These are phyloP conservation scores for Talaromyces sp. DNA, from an alignment of 2,329 filamentous ascomycete species.

Conservation along the genomic window DNA sequence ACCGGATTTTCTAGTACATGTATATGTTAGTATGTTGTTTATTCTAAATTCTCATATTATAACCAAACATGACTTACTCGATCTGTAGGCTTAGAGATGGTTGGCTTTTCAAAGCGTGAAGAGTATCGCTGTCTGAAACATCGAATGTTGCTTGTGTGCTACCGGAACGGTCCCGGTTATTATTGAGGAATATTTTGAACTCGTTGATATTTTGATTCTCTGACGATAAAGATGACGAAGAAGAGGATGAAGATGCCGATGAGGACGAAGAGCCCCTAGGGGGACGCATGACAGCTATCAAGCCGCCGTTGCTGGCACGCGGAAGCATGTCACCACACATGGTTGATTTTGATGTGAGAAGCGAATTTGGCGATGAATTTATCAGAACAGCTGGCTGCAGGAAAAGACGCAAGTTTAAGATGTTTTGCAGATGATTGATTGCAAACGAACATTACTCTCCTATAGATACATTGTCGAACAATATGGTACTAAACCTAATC, in stretches of 20 bases:
- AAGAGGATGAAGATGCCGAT: neutral
- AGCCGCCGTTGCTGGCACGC: slow-evolving; percentile 41
- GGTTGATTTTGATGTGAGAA: slow-evolving; percentile 17
- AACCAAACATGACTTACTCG: slow-evolving; percentile 21
- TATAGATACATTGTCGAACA: neutral
- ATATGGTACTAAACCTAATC: neutral
- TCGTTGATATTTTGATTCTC: slow-evolving; percentile 1
- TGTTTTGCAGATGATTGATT: neutral
- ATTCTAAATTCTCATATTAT: neutral
- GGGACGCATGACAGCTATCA: slow-evolving; percentile 30
- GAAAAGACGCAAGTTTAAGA: neutral
- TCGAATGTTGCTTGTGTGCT: slow-evolving; percentile 22
- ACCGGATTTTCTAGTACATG: slow-evolving; percentile 19
- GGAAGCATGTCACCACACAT: slow-evolving; percentile 44
- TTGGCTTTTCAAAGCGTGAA: slow-evolving; percentile 16
- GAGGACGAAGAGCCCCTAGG: slow-evolving; percentile 7
- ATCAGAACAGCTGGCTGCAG: neutral
- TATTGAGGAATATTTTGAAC: slow-evolving; percentile 25
- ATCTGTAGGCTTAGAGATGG: slow-evolving; percentile 25
- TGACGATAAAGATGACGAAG: neutral
- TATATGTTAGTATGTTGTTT: neutral
- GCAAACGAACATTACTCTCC: neutral
- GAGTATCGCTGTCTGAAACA: slow-evolving; percentile 18
- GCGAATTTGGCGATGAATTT: neutral
- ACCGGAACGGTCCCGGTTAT: slow-evolving; percentile 11